phyloP scores from a whole-genome alignment of 2,329 filamentous ascomycete species.

The Xylaria sp. region DNA sequence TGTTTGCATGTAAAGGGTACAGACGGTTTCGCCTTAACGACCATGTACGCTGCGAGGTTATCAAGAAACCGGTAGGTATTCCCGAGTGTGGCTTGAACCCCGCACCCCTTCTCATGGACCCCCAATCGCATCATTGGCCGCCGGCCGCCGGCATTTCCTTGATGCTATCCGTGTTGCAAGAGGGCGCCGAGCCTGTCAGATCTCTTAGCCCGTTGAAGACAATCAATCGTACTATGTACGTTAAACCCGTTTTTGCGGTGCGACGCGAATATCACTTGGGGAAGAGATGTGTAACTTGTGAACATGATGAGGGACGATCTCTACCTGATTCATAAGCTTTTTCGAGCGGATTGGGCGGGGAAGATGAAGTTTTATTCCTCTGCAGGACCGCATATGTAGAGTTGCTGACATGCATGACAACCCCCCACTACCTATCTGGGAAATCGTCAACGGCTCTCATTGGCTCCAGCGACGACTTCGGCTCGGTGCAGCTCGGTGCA shows the following conservation, averaged over 20 bases:
- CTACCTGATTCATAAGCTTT: neutral
- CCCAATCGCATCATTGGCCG: neutral
- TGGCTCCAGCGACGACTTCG: neutral
- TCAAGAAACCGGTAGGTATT: slow-evolving; percentile 13
- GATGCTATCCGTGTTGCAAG: neutral
- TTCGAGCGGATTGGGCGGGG: neutral
- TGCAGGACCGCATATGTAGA: slow-evolving; percentile 1
- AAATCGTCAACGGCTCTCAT: neutral
- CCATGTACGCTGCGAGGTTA: slow-evolving; percentile 10
- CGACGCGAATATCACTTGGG: neutral
- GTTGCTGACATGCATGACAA: slow-evolving; percentile 14
- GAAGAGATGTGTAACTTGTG: neutral
- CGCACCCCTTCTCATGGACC: neutral
- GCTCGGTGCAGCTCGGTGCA: neutral
- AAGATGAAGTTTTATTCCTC: neutral
- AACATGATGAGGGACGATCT: neutral
- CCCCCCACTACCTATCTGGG: slow-evolving; percentile 13
- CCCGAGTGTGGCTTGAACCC: slow-evolving; percentile 12
- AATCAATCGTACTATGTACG: too few species aligned
- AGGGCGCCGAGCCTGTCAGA: neutral
- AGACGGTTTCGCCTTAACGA: neutral
- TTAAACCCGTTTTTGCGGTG: slow-evolving; percentile 1
- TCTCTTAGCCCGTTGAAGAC: neutral
- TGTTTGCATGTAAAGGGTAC: slow-evolving; percentile 13
- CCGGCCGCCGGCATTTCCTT: slow-evolving; percentile 2